phyloP scores from a whole-genome alignment of 2,329 filamentous ascomycete species.

The Teratosphaeria nubilosa region DNA sequence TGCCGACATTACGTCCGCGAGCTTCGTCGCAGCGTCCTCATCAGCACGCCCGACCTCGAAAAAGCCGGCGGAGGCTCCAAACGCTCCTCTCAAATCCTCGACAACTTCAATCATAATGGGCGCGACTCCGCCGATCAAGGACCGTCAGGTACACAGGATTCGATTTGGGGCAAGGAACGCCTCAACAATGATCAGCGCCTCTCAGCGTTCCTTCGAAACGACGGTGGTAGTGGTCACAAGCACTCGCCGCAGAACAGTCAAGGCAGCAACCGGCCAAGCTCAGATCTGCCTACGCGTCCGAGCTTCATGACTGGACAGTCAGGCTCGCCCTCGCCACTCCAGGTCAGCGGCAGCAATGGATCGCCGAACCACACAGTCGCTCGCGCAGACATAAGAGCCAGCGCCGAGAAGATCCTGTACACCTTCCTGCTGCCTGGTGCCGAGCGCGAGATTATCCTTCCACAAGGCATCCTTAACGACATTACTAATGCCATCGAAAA shows the following conservation, averaged over 20 bases:
- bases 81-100: constrained; percentile 71
- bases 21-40: constrained; percentile 80
- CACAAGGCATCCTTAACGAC: constrained; percentile 73
- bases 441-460: constrained; percentile 90
- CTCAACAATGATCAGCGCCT: constrained; percentile 76
- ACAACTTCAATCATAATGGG: constrained; percentile 45
- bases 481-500: constrained; percentile 86
- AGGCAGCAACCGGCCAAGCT: constrained; percentile 29
- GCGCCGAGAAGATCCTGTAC: constrained; percentile 97
- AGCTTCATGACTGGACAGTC: constrained; percentile 53
- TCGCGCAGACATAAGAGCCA: constrained; percentile 82
- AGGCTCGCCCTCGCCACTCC: constrained; percentile 15
- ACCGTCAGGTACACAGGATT: constrained; percentile 34
- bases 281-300: constrained; percentile 42
- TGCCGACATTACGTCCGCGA: constrained; percentile 96
- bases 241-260: constrained; percentile 38
- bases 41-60: constrained; percentile 85
- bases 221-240: constrained; percentile 34
- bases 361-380: constrained; percentile 76
- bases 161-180: constrained; percentile 13
- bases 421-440: constrained; percentile 91
- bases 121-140: constrained; percentile 24
- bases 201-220: constrained; percentile 71
- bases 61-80: constrained; percentile 59
- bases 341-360: constrained; percentile 66